Evolutionary conservation across 2,329 filamentous ascomycete species (phyloP), one percentile per base, ranked within the genome.

Genomic region (Elsinoe necatrix): DNA sequence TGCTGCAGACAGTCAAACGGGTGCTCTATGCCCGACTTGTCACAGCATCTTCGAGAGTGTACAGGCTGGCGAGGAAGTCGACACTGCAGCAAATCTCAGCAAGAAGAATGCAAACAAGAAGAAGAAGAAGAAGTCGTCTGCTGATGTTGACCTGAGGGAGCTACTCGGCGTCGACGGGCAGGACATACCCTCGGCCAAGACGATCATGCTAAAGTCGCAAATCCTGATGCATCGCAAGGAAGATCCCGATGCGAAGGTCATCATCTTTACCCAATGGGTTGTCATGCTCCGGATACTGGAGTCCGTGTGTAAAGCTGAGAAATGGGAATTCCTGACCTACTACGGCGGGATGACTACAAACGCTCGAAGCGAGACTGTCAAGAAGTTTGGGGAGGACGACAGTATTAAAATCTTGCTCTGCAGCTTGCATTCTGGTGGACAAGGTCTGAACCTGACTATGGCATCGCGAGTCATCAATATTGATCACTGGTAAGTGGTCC

Each of bases 221-320:
- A 66, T 77, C 8, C 58, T 76, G 21, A 72, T 73, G 21, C 77
- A 74, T 74, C 52, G 71, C 1, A 57, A 67, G 1, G 71, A 77
- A 11, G 73, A 77, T 2, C 70, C 71, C 0, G 54, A 69, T 0
- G 73, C 74, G 39, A 85, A 85, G 66, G 75, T 83, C 42, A 80
- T 79, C 57, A 68, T 84, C 45, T 85, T 82, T 60, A 80, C 77
- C 0, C 80, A 85, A 61, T 85, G 81, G 58, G 65, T 78, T 1
- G 68, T 73, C 1, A 77, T 83, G 61, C 72, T 81, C 3, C 63
- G 69, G 0, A 77, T 84, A 16, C 61, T 85, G 1, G 65, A 61
- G 0, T 71, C 68, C 1, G 70, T 84, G 31, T 84, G 78, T 63
- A 23, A 69, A 0, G 63, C 68, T 1, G 76, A 83, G 59, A 61